Percentiles rank a stretch among this genome's conserved stretches.
Evolutionary conservation across 2,329 filamentous ascomycete species (phyloP).

Genomic region (Pestalotiopsis sp.): DNA sequence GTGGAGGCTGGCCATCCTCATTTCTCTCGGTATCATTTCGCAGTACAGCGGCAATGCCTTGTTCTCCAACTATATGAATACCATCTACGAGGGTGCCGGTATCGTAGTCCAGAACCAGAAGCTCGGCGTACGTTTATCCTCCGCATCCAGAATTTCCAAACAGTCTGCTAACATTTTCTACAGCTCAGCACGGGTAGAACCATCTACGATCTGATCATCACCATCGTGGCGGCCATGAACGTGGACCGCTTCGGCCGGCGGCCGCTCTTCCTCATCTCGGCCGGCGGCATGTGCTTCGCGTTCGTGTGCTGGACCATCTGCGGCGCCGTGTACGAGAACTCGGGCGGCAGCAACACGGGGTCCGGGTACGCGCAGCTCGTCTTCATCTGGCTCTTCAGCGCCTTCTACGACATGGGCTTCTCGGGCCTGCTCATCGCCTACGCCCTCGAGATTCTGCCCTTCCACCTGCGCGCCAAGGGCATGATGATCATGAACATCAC

Average conservation of each 20-base stretch:
- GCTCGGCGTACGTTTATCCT: constrained; percentile 44
- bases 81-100: constrained; percentile 63
- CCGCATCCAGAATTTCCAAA: no score
- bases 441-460: constrained; percentile 61
- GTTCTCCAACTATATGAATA: constrained; percentile 68
- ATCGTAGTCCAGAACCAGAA: constrained; percentile 60
- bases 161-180: constrained; percentile 22
- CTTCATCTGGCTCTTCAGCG: constrained; percentile 61
- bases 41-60: constrained; percentile 71
- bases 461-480: constrained; percentile 59
- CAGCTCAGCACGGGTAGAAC: constrained; percentile 58
- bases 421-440: constrained; percentile 61
- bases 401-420: constrained; percentile 64
- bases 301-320: constrained; percentile 54
- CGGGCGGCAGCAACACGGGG: constrained; percentile 40
- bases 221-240: constrained; percentile 52
- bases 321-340: constrained; percentile 55
- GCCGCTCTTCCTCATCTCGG: constrained; percentile 48
- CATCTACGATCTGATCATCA: constrained; percentile 60
- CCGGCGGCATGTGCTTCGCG: constrained; percentile 49
- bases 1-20: constrained; percentile 62
- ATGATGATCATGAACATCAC: constrained; percentile 69
- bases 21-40: constrained; percentile 67
- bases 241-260: constrained; percentile 56
- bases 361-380: constrained; percentile 58